Percentiles rank a stretch among this genome's conserved stretches.
Conservation (phyloP, 2,329 filamentous ascomycete species). For the Monosporascus sp. region DNA sequence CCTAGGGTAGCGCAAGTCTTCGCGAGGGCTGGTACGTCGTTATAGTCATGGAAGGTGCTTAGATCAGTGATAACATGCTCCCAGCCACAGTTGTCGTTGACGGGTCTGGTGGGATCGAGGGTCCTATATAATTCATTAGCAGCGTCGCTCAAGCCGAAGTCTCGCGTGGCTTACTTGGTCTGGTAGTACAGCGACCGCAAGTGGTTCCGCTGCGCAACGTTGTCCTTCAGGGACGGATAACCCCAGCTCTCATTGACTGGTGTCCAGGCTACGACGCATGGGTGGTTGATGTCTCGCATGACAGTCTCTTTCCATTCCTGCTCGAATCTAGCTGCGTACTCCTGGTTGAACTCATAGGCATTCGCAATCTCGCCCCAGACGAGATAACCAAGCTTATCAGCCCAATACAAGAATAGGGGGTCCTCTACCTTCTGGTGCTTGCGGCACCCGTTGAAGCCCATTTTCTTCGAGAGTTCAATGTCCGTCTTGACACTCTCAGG, state of each 20-base stretch:
- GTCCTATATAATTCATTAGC: slow-evolving; percentile 24
- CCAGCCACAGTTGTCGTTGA: slow-evolving; percentile 71
- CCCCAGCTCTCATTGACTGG: slow-evolving; percentile 62
- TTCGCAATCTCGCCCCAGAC: slow-evolving; percentile 64
- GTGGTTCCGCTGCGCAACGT: slow-evolving; percentile 56
- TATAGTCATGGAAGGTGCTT: slow-evolving; percentile 65
- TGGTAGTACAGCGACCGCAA: slow-evolving; percentile 58
- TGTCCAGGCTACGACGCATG: slow-evolving; percentile 61
- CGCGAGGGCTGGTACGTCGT: slow-evolving; percentile 50
- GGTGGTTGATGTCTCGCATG: slow-evolving; percentile 60
- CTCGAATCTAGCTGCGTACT: slow-evolving; percentile 56
- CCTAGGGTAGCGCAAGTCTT: slow-evolving; percentile 49
- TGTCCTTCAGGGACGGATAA: slow-evolving; percentile 53
- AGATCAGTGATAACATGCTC: slow-evolving; percentile 61
- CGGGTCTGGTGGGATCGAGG: slow-evolving; percentile 56
- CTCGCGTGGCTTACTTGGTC: slow-evolving; percentile 46
- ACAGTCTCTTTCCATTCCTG: slow-evolving; percentile 61
- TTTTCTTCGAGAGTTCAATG: slow-evolving; percentile 51
- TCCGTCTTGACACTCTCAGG: slow-evolving; percentile 41
- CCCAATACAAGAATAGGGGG: slow-evolving; percentile 56
- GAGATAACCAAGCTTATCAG: slow-evolving; percentile 54
- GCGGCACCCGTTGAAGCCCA: slow-evolving; percentile 61
- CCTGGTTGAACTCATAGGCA: slow-evolving; percentile 55
- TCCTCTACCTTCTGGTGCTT: slow-evolving; percentile 63
- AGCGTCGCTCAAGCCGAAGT: neutral